Evolutionary conservation across 768 basidiomycete genomes (phyloP).

Genomic region (Tylopilus subfusipes): DNA sequence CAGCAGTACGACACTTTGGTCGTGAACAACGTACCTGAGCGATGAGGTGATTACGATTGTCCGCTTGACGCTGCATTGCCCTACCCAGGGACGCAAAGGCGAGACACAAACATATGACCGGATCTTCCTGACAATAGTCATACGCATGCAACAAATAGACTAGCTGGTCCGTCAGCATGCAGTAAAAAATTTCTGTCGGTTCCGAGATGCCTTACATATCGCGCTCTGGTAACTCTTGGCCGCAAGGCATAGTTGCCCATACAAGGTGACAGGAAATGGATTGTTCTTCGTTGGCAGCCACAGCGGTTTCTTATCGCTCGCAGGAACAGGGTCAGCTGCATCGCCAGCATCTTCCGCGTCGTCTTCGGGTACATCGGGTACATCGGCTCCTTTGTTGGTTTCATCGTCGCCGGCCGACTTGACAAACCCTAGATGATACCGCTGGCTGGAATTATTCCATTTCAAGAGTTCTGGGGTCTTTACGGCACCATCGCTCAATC

Average conservation of each 20-base stretch:
- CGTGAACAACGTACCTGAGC: background rate
- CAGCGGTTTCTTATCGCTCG: slow-evolving; percentile 27
- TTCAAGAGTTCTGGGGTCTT: slow-evolving; percentile 56
- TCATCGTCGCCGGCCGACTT: slow-evolving; percentile 22
- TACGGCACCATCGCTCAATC: slow-evolving; percentile 61
- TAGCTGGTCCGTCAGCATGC: slow-evolving; percentile 29
- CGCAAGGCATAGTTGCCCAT: slow-evolving; percentile 80
- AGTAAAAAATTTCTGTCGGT: background rate
- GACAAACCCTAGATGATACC: slow-evolving; percentile 45
- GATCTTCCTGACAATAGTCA: slow-evolving; percentile 79
- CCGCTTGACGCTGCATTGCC: slow-evolving; percentile 90
- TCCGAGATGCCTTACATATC: slow-evolving; percentile 60
- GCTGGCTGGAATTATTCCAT: slow-evolving; percentile 59
- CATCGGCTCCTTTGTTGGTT: slow-evolving; percentile 12
- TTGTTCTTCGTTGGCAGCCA: slow-evolving; percentile 64
- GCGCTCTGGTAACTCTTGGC: slow-evolving; percentile 89
- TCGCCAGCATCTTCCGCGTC: slow-evolving; percentile 33
- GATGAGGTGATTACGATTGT: slow-evolving; percentile 89
- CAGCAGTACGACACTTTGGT: background rate
- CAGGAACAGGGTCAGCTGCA: slow-evolving; percentile 8
- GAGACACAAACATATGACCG: slow-evolving; percentile 78
- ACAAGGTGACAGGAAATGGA: slow-evolving; percentile 65
- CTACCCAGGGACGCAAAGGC: slow-evolving; percentile 84
- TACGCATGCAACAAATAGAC: slow-evolving; percentile 84
- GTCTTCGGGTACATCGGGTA: slow-evolving; percentile 30